Evolutionary conservation across 345 rosid genomes (phyloP).

Genomic region (Diplotaxis tenuifolia): DNA sequence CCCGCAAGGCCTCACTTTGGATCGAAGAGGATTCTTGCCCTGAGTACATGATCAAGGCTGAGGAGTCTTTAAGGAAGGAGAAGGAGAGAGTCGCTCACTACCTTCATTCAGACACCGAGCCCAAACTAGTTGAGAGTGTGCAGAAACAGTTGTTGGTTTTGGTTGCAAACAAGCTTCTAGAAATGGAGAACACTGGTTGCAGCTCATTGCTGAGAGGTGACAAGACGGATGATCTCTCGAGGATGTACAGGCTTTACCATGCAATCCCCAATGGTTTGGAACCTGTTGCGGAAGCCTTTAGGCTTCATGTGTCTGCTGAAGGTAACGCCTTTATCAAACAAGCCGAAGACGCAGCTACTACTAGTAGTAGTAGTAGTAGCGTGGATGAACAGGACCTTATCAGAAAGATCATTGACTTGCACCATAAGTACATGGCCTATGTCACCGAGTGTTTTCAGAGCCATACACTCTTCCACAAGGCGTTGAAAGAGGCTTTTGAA

Average conservation of each 20-base stretch:
- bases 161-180: conserved; percentile 57
- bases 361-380: neutral
- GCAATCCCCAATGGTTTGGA: conserved; percentile 62
- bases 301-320: conserved; percentile 78
- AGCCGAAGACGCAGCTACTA: conserved; percentile 70
- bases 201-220: conserved; percentile 69
- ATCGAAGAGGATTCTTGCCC: conserved; percentile 69
- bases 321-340: conserved; percentile 75
- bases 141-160: conserved; percentile 68
- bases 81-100: conserved; percentile 78
- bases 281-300: conserved; percentile 63
- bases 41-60: conserved; percentile 77
- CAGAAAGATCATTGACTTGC: conserved; percentile 65
- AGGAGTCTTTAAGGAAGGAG: conserved; percentile 79
- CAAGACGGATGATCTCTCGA: conserved; percentile 66
- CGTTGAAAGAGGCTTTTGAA: conserved; percentile 36
- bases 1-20: conserved; percentile 76
- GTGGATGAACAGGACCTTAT: conserved; percentile 75
- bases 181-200: conserved; percentile 84
- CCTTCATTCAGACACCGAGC: conserved; percentile 68
- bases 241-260: conserved; percentile 80
- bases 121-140: conserved; percentile 55
- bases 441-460: conserved; percentile 20
- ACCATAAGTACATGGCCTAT: conserved; percentile 40
- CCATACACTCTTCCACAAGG: conserved; percentile 28